Evolutionary conservation across 108 stramenopile species (phyloP).

Genomic region (Fragilaria radians): DNA sequence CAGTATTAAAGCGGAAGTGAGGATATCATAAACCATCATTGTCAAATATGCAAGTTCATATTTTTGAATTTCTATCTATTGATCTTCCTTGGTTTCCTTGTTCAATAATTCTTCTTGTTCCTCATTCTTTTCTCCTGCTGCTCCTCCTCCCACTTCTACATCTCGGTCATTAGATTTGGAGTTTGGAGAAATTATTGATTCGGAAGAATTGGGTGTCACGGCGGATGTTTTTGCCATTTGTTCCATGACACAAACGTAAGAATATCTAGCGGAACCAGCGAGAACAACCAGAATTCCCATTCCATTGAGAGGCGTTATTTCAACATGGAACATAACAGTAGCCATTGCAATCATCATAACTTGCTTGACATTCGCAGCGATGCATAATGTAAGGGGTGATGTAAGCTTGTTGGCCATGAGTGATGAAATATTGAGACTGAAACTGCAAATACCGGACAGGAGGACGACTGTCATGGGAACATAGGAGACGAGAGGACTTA

Average conservation of each 20-base stretch:
- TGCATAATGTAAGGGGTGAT: conserved; percentile 78
- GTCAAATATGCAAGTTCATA: no score
- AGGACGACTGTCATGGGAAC: conserved; percentile 39
- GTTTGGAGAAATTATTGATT: not conserved
- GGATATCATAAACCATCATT: no score
- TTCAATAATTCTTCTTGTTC: not conserved
- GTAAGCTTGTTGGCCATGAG: conserved; percentile 86
- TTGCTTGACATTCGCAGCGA: conserved; percentile 88
- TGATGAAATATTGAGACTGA: conserved; percentile 75
- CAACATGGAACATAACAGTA: conserved; percentile 44
- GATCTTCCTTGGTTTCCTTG: not conserved
- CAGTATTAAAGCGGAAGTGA: no score
- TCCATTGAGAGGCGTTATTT: conserved; percentile 49
- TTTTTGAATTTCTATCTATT: no score
- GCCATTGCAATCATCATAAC: conserved; percentile 62
- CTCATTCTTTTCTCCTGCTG: no score
- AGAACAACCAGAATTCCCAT: conserved; percentile 61
- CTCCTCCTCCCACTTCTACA: not conserved
- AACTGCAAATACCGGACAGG: conserved; percentile 50
- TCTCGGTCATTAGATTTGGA: not conserved
- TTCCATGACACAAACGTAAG: conserved; percentile 62
- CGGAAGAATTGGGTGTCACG: not conserved
- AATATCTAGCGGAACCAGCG: conserved; percentile 70
- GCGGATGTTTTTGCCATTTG: conserved; percentile 7
- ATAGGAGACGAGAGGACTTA: conserved; percentile 17